Evolutionary conservation across 306 rosid species (phyloP).

Genomic region (Astragalus glycyphyllos): DNA sequence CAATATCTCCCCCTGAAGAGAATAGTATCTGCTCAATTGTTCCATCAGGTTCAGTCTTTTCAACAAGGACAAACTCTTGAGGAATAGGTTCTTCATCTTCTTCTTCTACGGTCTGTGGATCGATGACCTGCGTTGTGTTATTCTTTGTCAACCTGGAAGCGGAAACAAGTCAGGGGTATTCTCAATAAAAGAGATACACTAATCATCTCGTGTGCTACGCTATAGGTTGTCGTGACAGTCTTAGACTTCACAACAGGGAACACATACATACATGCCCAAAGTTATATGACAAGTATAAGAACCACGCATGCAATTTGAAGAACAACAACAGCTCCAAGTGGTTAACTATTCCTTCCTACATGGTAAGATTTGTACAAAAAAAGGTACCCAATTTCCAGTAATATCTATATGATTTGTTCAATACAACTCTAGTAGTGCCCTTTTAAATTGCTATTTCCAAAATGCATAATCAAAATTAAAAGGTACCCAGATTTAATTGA

Average conservation of each 20-base stretch:
- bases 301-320: conserved; percentile 12
- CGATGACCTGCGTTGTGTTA: conserved; percentile 73
- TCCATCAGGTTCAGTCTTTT: conserved; percentile 81
- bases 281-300: conserved; percentile 6
- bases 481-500: conserved; percentile 90
- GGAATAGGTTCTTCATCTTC: conserved; percentile 81
- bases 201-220: conserved; percentile 25
- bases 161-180: conserved; percentile 28
- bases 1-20: conserved; percentile 88
- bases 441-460: neutral
- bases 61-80: conserved; percentile 86
- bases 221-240: conserved; percentile 3
- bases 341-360: conserved; percentile 25
- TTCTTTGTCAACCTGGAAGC: conserved; percentile 66
- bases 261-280: neutral
- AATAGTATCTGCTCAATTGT: conserved; percentile 83
- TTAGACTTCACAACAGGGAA: conserved; percentile 32
- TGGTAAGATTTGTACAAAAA: neutral
- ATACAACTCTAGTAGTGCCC: conserved; percentile 18
- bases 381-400: conserved; percentile 13
- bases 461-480: conserved; percentile 27
- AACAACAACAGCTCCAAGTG: conserved; percentile 19
- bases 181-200: conserved; percentile 30
- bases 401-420: conserved; percentile 11
- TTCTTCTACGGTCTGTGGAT: conserved; percentile 56